phyloP scores from a whole-genome alignment of 768 basidiomycete genomes.

The Boletus vermiculosoides region DNA sequence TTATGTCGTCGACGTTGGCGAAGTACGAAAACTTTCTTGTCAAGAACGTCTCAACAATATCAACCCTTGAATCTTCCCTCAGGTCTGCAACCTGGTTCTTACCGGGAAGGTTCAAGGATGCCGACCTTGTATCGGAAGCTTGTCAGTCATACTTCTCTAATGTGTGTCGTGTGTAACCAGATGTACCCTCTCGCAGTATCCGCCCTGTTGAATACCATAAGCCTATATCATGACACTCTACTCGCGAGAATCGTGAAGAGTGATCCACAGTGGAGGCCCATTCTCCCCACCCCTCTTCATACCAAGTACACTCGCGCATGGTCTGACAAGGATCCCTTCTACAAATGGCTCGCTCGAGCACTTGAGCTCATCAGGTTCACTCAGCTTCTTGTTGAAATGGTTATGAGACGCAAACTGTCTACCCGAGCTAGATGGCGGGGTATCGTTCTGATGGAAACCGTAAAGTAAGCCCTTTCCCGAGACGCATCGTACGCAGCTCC shows the following conservation, averaged over 20 bases:
- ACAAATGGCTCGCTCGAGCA: constrained; percentile 75
- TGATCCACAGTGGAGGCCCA: constrained; percentile 68
- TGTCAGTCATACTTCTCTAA: constrained; percentile 53
- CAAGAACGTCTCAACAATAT: constrained; percentile 81
- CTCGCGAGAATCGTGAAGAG: constrained; percentile 62
- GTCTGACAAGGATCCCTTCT: constrained; percentile 64
- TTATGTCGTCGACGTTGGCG: constrained; percentile 62
- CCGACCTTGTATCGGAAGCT: constrained; percentile 92
- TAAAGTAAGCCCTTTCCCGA: constrained; percentile 63
- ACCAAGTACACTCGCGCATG: constrained; percentile 89
- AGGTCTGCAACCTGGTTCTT: constrained; percentile 93
- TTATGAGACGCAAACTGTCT: constrained; percentile 67
- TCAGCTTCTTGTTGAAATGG: constrained; percentile 90
- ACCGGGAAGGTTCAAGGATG: constrained; percentile 96
- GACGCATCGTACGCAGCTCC: neutral
- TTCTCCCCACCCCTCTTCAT: constrained; percentile 75
- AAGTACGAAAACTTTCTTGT: constrained; percentile 83
- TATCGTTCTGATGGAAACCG: constrained; percentile 70
- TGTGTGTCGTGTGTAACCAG: constrained; percentile 17
- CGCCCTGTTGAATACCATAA: constrained; percentile 80
- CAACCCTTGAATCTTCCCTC: constrained; percentile 84
- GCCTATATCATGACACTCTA: constrained; percentile 95
- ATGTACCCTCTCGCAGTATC: constrained; percentile 56
- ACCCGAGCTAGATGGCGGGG: constrained; percentile 68
- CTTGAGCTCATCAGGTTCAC: constrained; percentile 78